A percentile compares a stretch with the other conserved stretches of the same genome.
phyloP scores from a whole-genome alignment of 148 eudicot genomes.

The Silene uniflora region DNA sequence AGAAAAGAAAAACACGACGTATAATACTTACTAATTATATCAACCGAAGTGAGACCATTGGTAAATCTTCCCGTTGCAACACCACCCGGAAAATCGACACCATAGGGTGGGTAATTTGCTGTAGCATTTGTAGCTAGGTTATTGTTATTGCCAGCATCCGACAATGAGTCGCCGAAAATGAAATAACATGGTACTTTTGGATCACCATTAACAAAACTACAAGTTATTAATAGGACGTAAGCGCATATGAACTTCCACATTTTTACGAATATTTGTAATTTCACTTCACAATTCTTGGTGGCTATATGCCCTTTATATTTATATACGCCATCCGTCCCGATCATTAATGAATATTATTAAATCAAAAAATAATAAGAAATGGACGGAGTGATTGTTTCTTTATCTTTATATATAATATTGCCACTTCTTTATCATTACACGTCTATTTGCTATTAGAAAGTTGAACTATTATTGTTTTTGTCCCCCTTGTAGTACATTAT shows the following conservation, averaged over 20 bases:
- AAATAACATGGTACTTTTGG: slow-evolving; percentile 26
- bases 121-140: neutral
- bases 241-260: neutral
- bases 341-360: no score
- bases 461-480: no score
- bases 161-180: slow-evolving; percentile 19
- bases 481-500: no score
- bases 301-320: neutral
- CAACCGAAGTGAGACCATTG: slow-evolving; percentile 3
- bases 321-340: neutral
- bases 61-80: slow-evolving; percentile 17
- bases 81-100: slow-evolving; percentile 21
- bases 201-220: slow-evolving; percentile 8
- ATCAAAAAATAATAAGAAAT: no score
- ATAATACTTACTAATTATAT: neutral
- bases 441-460: no score
- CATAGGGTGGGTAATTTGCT: slow-evolving; percentile 17
- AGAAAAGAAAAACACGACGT: no score
- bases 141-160: slow-evolving; percentile 18
- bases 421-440: no score
- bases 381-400: no score
- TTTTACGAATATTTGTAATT: neutral
- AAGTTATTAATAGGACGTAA: neutral
- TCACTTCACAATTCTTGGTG: neutral
- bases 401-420: no score